These are phyloP conservation scores for Thermothielavioides terrestris DNA, from an alignment of 495 filamentous ascomycete species.

Conservation along the genomic window DNA sequence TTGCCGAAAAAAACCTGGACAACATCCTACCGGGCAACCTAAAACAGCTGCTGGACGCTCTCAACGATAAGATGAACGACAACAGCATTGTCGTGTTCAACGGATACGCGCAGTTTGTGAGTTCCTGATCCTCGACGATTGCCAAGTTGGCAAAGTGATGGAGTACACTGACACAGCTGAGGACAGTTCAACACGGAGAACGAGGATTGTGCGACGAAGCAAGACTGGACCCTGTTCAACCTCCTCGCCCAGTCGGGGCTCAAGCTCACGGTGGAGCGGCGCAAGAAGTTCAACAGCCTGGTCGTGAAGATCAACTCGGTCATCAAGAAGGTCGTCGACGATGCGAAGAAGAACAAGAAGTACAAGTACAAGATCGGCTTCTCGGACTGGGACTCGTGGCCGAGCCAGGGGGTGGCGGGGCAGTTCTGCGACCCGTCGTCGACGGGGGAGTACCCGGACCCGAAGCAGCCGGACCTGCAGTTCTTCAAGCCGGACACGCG, in stretches of 20 bases:
- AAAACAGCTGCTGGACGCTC: conserved; percentile 7
- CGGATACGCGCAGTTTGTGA: conserved; percentile 20
- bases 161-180: too few relatives aligned
- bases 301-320: conserved; percentile 17
- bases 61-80: conserved; percentile 18
- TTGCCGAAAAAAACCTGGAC: conserved; percentile 17
- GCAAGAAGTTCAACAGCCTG: conserved; percentile 33
- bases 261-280: conserved; percentile 32
- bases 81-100: conserved; percentile 20
- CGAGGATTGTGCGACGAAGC: conserved; percentile 15
- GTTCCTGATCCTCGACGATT: too few relatives aligned
- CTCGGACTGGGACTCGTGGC: conserved; percentile 22
- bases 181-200: conserved; percentile 14
- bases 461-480: conserved; percentile 14
- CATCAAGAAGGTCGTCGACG: conserved; percentile 12
- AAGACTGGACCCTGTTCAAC: conserved; percentile 14
- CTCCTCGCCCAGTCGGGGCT: conserved; percentile 28
- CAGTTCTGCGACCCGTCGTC: conserved; percentile 19
- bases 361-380: conserved; percentile 10
- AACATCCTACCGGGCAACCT: conserved; percentile 19
- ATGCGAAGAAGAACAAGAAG: background rate
- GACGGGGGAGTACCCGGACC: conserved; percentile 18
- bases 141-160: too few relatives aligned
- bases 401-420: conserved; percentile 8
- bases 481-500: conserved; percentile 18